Evolutionary conservation across 768 basidiomycete species (phyloP).

Genomic region (Lyophyllum semitale): DNA sequence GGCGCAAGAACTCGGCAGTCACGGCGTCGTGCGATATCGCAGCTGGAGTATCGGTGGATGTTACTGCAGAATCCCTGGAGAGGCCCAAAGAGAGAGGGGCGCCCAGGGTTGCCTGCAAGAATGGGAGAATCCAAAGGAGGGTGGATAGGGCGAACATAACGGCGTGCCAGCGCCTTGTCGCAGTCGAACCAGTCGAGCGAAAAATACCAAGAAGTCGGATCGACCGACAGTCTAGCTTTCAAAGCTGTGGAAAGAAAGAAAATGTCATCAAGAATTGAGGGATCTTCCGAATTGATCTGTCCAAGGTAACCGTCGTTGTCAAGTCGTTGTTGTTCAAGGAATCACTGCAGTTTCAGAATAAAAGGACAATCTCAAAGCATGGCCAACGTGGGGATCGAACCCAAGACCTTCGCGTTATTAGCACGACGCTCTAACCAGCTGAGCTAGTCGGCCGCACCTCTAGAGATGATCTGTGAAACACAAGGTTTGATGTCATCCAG

Average conservation of each 20-base stretch:
- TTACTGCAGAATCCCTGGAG: not conserved
- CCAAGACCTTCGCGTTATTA: conserved; percentile 86
- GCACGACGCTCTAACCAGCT: conserved; percentile 94
- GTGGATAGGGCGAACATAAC: not conserved
- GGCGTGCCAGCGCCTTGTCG: not conserved
- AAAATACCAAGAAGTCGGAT: conserved; percentile 2
- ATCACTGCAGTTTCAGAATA: not conserved
- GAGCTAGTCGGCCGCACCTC: conserved; percentile 86
- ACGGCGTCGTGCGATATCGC: conserved; percentile 1
- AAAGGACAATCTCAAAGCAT: conserved; percentile 16
- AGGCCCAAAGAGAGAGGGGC: conserved; percentile 3
- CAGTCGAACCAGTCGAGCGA: not conserved
- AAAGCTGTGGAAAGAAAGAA: not conserved
- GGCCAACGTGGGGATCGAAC: conserved; percentile 82
- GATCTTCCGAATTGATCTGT: not conserved
- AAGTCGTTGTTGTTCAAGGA: no score
- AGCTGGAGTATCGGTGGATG: not conserved
- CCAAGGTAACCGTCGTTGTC: not conserved
- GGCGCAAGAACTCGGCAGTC: conserved; percentile 20
- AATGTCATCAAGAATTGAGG: no score
- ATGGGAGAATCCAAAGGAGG: not conserved
- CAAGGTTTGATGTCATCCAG: no score
- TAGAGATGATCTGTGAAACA: no score
- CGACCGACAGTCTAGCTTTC: conserved; percentile 1
- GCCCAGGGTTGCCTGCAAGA: not conserved